Evolutionary conservation across 1,284 basidiomycete species (phyloP), one percentile per base, ranked within the genome.

Genomic region (Puccinia hordei): DNA sequence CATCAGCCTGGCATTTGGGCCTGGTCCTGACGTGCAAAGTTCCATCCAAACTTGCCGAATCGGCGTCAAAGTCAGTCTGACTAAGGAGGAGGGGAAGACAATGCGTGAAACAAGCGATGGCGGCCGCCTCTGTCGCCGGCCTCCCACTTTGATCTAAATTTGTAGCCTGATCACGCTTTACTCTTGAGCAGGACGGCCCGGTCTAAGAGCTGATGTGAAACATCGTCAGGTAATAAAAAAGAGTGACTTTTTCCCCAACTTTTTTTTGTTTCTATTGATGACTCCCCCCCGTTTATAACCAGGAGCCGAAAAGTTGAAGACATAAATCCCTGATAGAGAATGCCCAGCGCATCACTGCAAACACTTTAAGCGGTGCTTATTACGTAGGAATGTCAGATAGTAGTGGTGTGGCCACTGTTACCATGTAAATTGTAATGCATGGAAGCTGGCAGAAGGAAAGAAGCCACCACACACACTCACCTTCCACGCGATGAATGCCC

Each of bases 401-500:
- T 19, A 46, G 49, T 38, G 69, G 44, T 35, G 69, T 72, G 44
- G 49, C 27, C 27, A 55, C 44, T 72, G 69, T 51, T 68, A 68
- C 66, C 41, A 68, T 49, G 41, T n/a, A n/a, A n/a, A n/a, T n/a
- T n/a, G n/a, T 41, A 68, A 68, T 63, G 24, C n/a, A 55, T 27
- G 51, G 69, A 72, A 72, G 8, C 4, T 55, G 19, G 46, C 33
- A 49, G 69, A 72, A 72, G 69, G 49, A 51, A 24, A 17, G 27
- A 55, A 30, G 30, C 69, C 69, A 68, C 66, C 66, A 38, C n/a
- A 68, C 66, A 68, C 10, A 53, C 30, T 30, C 33, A 35, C 30
- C 49, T 51, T 72, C 69, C 69, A 72, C 69, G 69, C 69, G 69
- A 72, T 72, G 69, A 35, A 53, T 55, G 30, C 44, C 69, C 30